Evolutionary conservation across 805 yeast genomes (phyloP), one percentile per base, ranked within the genome.

Genomic region (Metschnikowia lachancei): DNA sequence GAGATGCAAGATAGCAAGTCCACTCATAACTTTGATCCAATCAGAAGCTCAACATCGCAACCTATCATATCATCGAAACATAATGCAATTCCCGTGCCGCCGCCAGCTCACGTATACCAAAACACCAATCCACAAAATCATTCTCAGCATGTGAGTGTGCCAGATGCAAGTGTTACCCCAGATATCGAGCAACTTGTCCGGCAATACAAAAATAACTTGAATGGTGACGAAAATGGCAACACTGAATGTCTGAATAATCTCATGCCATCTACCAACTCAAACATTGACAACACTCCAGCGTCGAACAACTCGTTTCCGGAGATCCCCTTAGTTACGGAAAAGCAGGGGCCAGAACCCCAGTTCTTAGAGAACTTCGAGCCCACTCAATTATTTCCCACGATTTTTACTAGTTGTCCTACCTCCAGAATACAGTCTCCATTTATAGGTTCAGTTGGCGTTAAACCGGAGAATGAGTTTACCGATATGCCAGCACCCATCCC

Each of bases 321-420:
- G 31, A 81, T 82, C 64, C 70, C 82, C 14, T 72, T 81, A 39
- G 76, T 81, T 43, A 77, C 84, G 8, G 74, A 74, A 46, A 74
- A 69, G 48, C 66, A 78, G 47, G 72, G 85, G 17, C 69, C 76
- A 29, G 69, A 71, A 36, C 66, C 59, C 46, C 67, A 67, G 22
- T 75, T 75, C 55, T 66, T 70, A 45, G 80, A 75, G 43, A 75
- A 76, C 51, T 79, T 79, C 61, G 80, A 78, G 58, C 83, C 83
- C 14, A 70, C 80, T 13, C 82, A 77, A 51, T 68, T 79, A 51
- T 79, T 79, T 53, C 83, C 83, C 4, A 66, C 60, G 19, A 59
- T 55, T 57, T 70, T 54, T 53, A 52, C 45, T 43, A 69, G 75
- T 45, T 48, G 55, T 14, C 73, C 74, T 3, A 65, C 67, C 4